Percentiles rank a stretch among this genome's conserved stretches.
These are phyloP conservation scores for Linum trigynum DNA, from an alignment of 345 rosid species.

Conservation along the genomic window DNA sequence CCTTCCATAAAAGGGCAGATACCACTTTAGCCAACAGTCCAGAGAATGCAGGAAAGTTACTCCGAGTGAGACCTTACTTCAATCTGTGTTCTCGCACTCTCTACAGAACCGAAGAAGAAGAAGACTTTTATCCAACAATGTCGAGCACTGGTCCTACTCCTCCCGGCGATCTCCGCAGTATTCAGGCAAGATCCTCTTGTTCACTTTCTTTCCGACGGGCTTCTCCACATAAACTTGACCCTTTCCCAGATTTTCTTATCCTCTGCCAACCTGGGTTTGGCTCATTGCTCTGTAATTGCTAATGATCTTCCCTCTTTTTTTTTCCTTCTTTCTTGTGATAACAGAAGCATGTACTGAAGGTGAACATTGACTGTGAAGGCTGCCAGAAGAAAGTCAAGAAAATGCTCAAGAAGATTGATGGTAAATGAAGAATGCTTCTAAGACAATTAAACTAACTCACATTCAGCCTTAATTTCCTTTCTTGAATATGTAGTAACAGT, in stretches of 20 bases:
- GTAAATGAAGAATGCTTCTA: conserved; percentile 60
- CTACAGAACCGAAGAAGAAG: background rate
- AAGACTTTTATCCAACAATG: conserved; percentile 20
- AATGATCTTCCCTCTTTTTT: background rate
- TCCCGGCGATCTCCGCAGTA: conserved; percentile 18
- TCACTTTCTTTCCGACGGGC: background rate
- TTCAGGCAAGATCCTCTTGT: conserved; percentile 18
- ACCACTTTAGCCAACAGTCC: too few relatives aligned
- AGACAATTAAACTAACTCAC: conserved; percentile 50
- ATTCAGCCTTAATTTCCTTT: background rate
- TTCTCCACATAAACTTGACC: background rate
- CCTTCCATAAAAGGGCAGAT: too few relatives aligned
- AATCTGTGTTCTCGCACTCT: too few relatives aligned
- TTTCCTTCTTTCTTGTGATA: background rate
- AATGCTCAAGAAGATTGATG: conserved; percentile 58
- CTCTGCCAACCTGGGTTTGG: background rate
- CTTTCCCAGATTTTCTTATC: background rate
- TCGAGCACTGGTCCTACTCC: conserved; percentile 16
- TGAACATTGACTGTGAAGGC: conserved; percentile 65
- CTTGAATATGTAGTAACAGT: background rate
- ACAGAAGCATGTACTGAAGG: conserved; percentile 58
- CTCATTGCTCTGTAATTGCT: background rate
- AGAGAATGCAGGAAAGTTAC: too few relatives aligned
- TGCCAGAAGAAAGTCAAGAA: conserved; percentile 63
- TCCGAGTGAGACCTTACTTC: too few relatives aligned